Evolutionary conservation across 345 rosid genomes (phyloP), one percentile per base, ranked within the genome.

Genomic region (Passiflora organensis): DNA sequence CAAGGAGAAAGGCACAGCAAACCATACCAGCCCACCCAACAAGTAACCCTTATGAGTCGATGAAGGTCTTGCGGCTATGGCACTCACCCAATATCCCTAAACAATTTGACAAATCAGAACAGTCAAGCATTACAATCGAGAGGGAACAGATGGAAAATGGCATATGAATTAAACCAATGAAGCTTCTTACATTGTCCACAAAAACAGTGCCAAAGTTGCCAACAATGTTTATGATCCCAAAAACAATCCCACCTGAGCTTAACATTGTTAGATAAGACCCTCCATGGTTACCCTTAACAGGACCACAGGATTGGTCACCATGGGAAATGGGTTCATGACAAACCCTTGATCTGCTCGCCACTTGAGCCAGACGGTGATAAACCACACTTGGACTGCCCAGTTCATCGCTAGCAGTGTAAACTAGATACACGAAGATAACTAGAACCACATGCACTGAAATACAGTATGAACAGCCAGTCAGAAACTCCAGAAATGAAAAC

Each of bases 81-180:
- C 96, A 73, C 96, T 85, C 62, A 91, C 86, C 97, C 97, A 91
- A 60, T 91, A 91, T 24, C 97, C 95, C 97, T 91, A 42, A 36
- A 68, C 34, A 13, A 54, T 11, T n/a, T 19, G 2, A 42, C 48
- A 24, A 13, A 41, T 32, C 41, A 55, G 0, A 3, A 13, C 11
- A n/a, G 17, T 34, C 18, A 2, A 19, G 47, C 41, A 37, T 37
- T 18, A n/a, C n/a, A n/a, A n/a, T n/a, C n/a, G n/a, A n/a, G n/a
- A n/a, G n/a, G n/a, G n/a, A n/a, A n/a, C n/a, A n/a, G n/a, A n/a
- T n/a, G n/a, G n/a, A n/a, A n/a, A n/a, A n/a, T n/a, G n/a, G n/a
- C n/a, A n/a, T n/a, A n/a, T n/a, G n/a, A n/a, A 28, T 2, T 28
- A 28, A 28, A 28, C 8, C 8, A 19, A 22, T 53, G 13, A 49